Conservation (phyloP, 148 eudicot genomes). For the Rheum nobile region DNA sequence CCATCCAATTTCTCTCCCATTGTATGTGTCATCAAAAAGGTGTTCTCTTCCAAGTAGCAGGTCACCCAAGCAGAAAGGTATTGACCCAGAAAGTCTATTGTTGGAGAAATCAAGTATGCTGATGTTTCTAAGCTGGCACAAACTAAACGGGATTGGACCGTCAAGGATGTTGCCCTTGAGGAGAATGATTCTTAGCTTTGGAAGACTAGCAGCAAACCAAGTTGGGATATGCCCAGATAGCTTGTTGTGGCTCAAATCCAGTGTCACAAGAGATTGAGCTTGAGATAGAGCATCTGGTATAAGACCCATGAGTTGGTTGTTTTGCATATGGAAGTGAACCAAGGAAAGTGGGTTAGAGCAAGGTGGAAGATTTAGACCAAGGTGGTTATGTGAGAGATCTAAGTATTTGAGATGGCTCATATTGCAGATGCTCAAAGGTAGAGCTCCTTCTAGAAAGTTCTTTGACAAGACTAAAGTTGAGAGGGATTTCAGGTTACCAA, state of each 20-base stretch:
- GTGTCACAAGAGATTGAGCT: neutral
- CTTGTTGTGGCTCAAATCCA: neutral
- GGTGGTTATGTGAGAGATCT: neutral
- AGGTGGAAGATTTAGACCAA: neutral
- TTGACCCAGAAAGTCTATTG: slow-evolving; percentile 4
- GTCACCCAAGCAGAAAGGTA: slow-evolving; percentile 4
- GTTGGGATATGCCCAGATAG: neutral
- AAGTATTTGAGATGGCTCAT: neutral
- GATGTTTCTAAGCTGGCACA: neutral
- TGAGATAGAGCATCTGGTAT: neutral
- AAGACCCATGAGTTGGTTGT: neutral
- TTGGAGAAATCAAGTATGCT: slow-evolving; percentile 13
- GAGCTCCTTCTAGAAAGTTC: neutral
- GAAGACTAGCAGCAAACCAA: slow-evolving; percentile 2
- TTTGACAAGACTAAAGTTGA: neutral
- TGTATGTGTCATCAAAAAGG: neutral
- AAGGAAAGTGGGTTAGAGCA: neutral
- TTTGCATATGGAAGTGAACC: neutral
- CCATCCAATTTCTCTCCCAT: neutral
- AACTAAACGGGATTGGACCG: neutral
- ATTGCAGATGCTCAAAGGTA: neutral
- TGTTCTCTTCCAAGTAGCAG: neutral
- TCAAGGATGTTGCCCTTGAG: neutral
- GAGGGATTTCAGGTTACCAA: neutral
- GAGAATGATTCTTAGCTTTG: neutral